These are phyloP conservation scores for Tuber borchii DNA, from an alignment of 495 filamentous ascomycete species.

Conservation along the genomic window DNA sequence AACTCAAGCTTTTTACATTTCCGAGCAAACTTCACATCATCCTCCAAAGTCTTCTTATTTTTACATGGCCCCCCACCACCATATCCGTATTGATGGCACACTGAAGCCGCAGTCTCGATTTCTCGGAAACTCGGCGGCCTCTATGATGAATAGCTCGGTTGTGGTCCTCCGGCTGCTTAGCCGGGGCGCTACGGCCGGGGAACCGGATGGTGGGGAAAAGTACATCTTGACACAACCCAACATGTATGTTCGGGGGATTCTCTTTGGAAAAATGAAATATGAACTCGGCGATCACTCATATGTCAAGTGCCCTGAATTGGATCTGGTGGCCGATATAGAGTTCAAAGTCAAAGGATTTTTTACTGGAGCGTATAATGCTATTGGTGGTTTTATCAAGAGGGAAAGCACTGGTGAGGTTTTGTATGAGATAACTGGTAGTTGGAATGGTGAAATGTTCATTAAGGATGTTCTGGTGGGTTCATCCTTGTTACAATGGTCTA, in stretches of 20 bases:
- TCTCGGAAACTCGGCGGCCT: conserved; percentile 92
- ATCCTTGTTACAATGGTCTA: conserved; percentile 32
- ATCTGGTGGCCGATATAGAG: conserved; percentile 84
- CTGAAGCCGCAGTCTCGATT: conserved; percentile 96
- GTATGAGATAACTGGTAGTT: conserved; percentile 84
- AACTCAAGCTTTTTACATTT: conserved; percentile 89
- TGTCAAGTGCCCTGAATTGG: conserved; percentile 82
- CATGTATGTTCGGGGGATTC: conserved; percentile 96
- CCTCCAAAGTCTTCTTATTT: conserved; percentile 98
- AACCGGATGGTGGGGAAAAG: conserved; percentile 65
- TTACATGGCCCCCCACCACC: conserved; percentile 92
- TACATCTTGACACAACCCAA: conserved; percentile 96
- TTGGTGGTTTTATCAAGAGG: conserved; percentile 86
- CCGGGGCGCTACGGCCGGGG: conserved; percentile 45
- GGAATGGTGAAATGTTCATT: conserved; percentile 90
- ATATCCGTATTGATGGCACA: conserved; percentile 91
- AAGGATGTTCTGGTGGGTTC: conserved; percentile 65
- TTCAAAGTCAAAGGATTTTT: conserved; percentile 99
- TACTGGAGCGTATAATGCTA: conserved; percentile 90
- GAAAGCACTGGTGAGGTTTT: conserved; percentile 76
- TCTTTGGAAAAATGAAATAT: conserved; percentile 99
- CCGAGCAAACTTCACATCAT: conserved; percentile 96
- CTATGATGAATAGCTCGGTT: conserved; percentile 87
- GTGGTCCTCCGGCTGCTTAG: conserved; percentile 81
- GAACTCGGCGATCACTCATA: conserved; percentile 95